phyloP scores from a whole-genome alignment of 2,329 filamentous ascomycete species.

The Fusarium protoensiforme region DNA sequence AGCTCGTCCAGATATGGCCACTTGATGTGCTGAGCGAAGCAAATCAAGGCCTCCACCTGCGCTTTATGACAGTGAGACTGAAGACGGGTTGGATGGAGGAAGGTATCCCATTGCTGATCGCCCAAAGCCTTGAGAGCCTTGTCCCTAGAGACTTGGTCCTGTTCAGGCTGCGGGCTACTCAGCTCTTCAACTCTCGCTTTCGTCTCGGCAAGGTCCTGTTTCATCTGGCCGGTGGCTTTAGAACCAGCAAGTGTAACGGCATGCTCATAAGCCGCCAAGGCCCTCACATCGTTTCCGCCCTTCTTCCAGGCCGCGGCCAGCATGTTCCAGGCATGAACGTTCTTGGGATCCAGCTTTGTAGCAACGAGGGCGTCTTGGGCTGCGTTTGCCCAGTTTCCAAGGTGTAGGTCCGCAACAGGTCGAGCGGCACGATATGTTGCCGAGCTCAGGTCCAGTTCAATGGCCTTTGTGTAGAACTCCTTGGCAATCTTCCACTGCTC shows the following conservation, averaged over 20 bases:
- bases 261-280: not conserved
- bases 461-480: not conserved
- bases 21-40: constrained; percentile 10
- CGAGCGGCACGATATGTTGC: not conserved
- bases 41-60: constrained; percentile 8
- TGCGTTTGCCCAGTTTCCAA: not conserved
- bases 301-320: not conserved
- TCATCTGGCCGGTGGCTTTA: not conserved
- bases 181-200: not conserved
- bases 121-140: not conserved
- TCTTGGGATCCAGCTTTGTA: not conserved
- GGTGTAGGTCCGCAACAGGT: not conserved
- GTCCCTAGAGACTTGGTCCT: not conserved
- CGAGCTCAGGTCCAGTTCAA: constrained; percentile 2
- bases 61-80: constrained; percentile 11
- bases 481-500: constrained; percentile 1
- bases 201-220: not conserved
- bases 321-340: not conserved
- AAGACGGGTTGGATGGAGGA: not conserved
- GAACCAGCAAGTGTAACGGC: not conserved
- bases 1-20: constrained; percentile 15
- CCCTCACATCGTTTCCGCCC: not conserved
- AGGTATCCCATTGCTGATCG: not conserved
- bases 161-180: not conserved
- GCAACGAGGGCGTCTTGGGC: constrained; percentile 1